Conservation (phyloP, 1,139 yeast species). For the Kodamaea sp. region DNA sequence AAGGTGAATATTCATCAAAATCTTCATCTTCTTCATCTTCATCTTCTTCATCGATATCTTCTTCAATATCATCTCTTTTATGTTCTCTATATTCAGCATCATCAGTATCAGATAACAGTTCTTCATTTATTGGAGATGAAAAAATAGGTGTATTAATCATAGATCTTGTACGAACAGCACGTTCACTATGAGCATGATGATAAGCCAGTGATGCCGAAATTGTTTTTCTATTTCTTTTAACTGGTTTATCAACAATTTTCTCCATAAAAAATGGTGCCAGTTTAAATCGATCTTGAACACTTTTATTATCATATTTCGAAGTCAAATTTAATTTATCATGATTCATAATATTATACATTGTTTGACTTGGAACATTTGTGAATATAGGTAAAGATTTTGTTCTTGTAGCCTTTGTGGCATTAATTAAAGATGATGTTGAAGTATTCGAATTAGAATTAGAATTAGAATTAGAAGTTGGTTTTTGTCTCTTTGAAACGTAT, state of each 20-base stretch:
- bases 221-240: constrained; percentile 25
- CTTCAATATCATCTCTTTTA: constrained; percentile 8
- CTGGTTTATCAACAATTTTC: constrained; percentile 37
- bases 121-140: constrained; percentile 43
- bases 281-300: constrained; percentile 45
- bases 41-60: constrained; percentile 10
- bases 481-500: constrained; percentile 2
- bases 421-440: constrained; percentile 22
- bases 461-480: constrained; percentile 1
- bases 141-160: constrained; percentile 31
- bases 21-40: constrained; percentile 13
- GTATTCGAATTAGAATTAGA: too few relatives aligned
- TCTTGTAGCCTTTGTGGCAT: constrained; percentile 54
- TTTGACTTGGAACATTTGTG: constrained; percentile 40
- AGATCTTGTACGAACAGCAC: constrained; percentile 45
- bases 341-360: constrained; percentile 39
- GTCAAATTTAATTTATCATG: constrained; percentile 41
- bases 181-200: constrained; percentile 23
- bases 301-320: constrained; percentile 40
- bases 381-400: constrained; percentile 55
- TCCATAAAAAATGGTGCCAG: constrained; percentile 48
- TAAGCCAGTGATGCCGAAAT: constrained; percentile 7
- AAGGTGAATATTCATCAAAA: constrained; percentile 32
- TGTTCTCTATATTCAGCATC: constrained; percentile 33
- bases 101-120: constrained; percentile 32